A percentile compares a stretch with the other conserved stretches of the same genome.
phyloP scores from a whole-genome alignment of 352 stramenopile genomes.

The Pythium rishiriense region DNA sequence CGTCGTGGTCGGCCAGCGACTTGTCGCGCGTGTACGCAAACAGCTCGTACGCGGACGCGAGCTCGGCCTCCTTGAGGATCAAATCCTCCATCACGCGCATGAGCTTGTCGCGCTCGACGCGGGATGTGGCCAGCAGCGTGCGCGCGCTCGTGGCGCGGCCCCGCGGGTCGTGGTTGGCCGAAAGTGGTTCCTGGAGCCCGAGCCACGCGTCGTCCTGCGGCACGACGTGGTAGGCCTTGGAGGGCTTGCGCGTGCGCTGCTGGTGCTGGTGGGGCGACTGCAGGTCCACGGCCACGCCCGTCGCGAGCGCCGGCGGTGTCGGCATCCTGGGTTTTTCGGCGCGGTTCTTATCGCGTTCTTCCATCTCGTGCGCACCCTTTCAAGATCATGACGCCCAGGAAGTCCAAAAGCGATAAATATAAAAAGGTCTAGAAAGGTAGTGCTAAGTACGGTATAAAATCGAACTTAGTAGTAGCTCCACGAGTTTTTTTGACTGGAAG shows the following conservation, averaged over 20 bases:
- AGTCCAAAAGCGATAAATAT: not conserved
- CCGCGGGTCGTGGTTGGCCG: not conserved
- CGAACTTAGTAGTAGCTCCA: slow-evolving; percentile 20
- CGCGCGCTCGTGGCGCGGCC: slow-evolving; percentile 15
- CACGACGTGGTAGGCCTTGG: slow-evolving; percentile 52
- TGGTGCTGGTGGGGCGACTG: slow-evolving; percentile 16
- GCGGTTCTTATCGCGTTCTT: not conserved
- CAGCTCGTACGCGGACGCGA: slow-evolving; percentile 55
- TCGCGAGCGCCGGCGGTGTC: not conserved
- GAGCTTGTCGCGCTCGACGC: slow-evolving; percentile 52
- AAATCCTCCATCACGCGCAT: slow-evolving; percentile 64
- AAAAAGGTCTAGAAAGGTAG: not conserved
- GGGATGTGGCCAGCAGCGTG: slow-evolving; percentile 38
- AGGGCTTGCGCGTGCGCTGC: slow-evolving; percentile 24
- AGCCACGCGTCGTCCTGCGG: slow-evolving; percentile 39
- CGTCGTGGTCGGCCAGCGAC: slow-evolving; percentile 44
- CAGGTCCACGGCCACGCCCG: slow-evolving; percentile 13
- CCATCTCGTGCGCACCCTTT: slow-evolving; percentile 14
- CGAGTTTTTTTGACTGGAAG: slow-evolving; percentile 24
- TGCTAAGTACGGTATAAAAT: slow-evolving; percentile 18
- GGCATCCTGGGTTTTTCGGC: not conserved
- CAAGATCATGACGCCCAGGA: slow-evolving; percentile 22
- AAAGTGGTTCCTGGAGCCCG: slow-evolving; percentile 35
- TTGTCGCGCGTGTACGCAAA: slow-evolving; percentile 56
- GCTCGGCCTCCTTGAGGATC: slow-evolving; percentile 61